Conservation (phyloP, 345 rosid species). For the Sonneratia caseolaris region DNA sequence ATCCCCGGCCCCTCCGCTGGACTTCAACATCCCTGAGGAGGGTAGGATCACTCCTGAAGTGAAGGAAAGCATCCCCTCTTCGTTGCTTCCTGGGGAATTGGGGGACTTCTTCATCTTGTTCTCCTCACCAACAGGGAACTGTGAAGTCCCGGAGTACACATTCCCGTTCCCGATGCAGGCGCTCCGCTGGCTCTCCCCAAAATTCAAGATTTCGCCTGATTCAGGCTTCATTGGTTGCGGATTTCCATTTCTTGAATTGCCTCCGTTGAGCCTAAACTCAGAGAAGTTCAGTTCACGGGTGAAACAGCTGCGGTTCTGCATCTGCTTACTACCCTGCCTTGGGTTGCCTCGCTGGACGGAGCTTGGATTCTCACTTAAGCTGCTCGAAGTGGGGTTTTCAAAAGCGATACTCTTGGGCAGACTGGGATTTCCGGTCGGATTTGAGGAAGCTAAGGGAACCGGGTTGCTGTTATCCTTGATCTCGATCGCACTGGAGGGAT, state of each 20-base stretch:
- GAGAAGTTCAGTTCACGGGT: slow-evolving; percentile 65
- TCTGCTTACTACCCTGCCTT: slow-evolving; percentile 20
- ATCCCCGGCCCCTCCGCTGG: slow-evolving; percentile 48
- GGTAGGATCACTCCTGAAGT: slow-evolving; percentile 56
- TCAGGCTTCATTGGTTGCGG: slow-evolving; percentile 53
- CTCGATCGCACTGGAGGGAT: slow-evolving; percentile 39
- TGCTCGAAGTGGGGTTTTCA: slow-evolving; percentile 36
- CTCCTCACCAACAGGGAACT: slow-evolving; percentile 37
- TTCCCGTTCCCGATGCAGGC: slow-evolving; percentile 31
- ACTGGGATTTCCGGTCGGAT: background rate
- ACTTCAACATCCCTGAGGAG: slow-evolving; percentile 44
- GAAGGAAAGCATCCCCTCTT: slow-evolving; percentile 83
- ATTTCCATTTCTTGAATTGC: slow-evolving; percentile 33
- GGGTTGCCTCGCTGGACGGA: slow-evolving; percentile 18
- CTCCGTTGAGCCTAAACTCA: slow-evolving; percentile 37
- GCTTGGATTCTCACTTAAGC: slow-evolving; percentile 35
- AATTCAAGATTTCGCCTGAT: slow-evolving; percentile 65
- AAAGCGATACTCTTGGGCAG: slow-evolving; percentile 28
- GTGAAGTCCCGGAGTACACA: slow-evolving; percentile 41
- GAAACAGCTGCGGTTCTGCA: slow-evolving; percentile 18
- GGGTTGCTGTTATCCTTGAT: slow-evolving; percentile 20
- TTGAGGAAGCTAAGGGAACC: background rate
- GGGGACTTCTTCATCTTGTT: slow-evolving; percentile 60
- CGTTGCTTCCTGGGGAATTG: slow-evolving; percentile 54
- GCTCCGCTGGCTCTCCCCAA: slow-evolving; percentile 65